Evolutionary conservation across 495 filamentous ascomycete genomes (phyloP), one percentile per base, ranked within the genome.

Genomic region (Bathelium albidoporum): DNA sequence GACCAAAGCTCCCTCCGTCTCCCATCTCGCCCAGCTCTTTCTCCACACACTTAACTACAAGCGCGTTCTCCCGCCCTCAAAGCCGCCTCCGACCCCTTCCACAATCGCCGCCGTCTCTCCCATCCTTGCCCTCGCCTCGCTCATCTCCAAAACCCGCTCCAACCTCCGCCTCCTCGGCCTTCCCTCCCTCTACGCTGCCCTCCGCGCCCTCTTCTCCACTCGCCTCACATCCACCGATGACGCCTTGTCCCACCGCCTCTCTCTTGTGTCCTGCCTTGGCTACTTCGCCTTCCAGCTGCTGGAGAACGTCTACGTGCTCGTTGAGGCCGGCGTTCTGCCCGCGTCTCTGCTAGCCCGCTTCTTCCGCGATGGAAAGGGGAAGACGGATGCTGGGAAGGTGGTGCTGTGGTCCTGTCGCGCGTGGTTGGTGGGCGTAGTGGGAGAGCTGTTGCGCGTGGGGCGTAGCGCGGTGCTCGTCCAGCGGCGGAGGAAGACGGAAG

Each of bases 111-210:
- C 65, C 29, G 59, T 31, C 59, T 62, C 64, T 59, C 63, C 62
- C 16, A 49, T 72, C 31, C 43, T 63, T 29, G 64, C 66, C 43
- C 70, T 75, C 63, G 73, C 65, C 26, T 59, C 32, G 26, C 41
- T 75, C 36, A 61, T 75, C 55, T 71, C 69, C 16, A 68, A 61
- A 65, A 66, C 71, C 10, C 71, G 73, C 61, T 71, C 70, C 22
- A 75, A 71, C 24, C 70, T 75, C 43, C 73, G 73, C 29, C 66
- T 75, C 39, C 68, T 75, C 67, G 71, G 73, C 44, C 66, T 73
- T 5, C 62, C 73, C 55, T 69, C 73, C 10, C 68, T 75, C 39
- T 75, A 75, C 64, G 71, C 73, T 26, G 68, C 71, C 65, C 39
- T 71, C 43, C 59, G 70, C 28, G 65, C 71, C 28, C 65, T 75